Percentiles rank a stretch among this genome's conserved stretches.
Conservation (phyloP, 805 yeast genomes). For the Zygoascus flipseniorum region DNA sequence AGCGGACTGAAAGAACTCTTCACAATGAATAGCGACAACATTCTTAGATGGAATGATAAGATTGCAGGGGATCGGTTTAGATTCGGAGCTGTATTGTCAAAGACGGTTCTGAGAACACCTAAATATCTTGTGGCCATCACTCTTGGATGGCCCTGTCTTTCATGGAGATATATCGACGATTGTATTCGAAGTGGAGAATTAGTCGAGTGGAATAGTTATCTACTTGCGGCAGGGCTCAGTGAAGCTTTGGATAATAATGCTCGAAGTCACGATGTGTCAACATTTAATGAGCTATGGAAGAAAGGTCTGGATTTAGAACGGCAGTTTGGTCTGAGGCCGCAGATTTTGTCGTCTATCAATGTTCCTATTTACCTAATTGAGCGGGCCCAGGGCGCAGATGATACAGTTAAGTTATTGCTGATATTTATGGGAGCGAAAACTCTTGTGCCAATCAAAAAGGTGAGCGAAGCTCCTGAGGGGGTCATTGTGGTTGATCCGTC, state of each 20-base stretch:
- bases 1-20: slow-evolving; percentile 16
- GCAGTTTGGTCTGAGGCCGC: slow-evolving; percentile 21
- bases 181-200: slow-evolving; percentile 30
- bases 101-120: slow-evolving; percentile 51
- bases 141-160: slow-evolving; percentile 78
- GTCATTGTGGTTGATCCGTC: slow-evolving; percentile 15
- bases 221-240: slow-evolving; percentile 69
- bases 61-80: background rate
- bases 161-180: slow-evolving; percentile 47
- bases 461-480: slow-evolving; percentile 7
- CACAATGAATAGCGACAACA: slow-evolving; percentile 3
- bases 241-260: slow-evolving; percentile 28
- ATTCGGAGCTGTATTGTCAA: slow-evolving; percentile 63
- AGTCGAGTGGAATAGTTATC: slow-evolving; percentile 42
- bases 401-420: slow-evolving; percentile 5
- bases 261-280: slow-evolving; percentile 17
- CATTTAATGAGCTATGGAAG: slow-evolving; percentile 19
- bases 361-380: slow-evolving; percentile 18
- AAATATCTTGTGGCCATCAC: slow-evolving; percentile 73
- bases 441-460: background rate
- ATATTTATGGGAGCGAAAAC: slow-evolving; percentile 4
- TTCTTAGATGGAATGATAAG: slow-evolving; percentile 2
- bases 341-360: slow-evolving; percentile 10
- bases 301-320: slow-evolving; percentile 11
- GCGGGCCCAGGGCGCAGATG: background rate